Evolutionary conservation across 2,329 filamentous ascomycete species (phyloP), one percentile per base, ranked within the genome.

Genomic region (Fusarium paranaense): DNA sequence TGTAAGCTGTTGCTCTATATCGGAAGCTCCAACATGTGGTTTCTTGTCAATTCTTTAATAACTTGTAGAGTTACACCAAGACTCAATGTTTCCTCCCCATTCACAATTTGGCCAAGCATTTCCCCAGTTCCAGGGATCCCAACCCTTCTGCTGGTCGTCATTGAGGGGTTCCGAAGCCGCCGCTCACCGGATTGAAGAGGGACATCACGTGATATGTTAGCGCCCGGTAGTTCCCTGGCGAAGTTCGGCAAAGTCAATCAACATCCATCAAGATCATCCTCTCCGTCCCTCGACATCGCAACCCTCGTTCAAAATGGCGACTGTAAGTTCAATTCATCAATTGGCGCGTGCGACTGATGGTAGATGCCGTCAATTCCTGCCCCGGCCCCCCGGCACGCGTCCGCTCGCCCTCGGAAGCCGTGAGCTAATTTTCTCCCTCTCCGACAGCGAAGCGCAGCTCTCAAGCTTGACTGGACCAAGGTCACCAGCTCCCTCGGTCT

Each of bases 391-490:
- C 27, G 35, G 68, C 35, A 62, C 75, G 71, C 76, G 64, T 62
- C 69, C 70, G 60, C 60, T 70, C 63, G 72, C 64, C 70, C 62
- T 62, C 71, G 66, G 70, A 74, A 69, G 52, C 64, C 70, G 77
- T 88, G 88, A 89, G 87, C 88, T 90, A 89, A 90, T 89, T 89
- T 87, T 82, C 77, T 78, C 70, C 77, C 74, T 68, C 70, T 73
- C 70, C 58, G 75, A 85, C 85, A 98, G 96, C 94, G 95, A 91
- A 98, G 95, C 91, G 95, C 96, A 90, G 95, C 96, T 87, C 91
- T 97, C 87, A 99, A 98, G 92, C 91, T 99, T 90, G 97, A 99
- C 92, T 99, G 97, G 97, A 91, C 91, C 88, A 97, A 97, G 89
- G 91, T 99, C 83, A 93, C 93, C 87, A 91, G 90, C 87, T 97